Conservation (phyloP, 768 basidiomycete species). For the Favolaschia claudopus region DNA sequence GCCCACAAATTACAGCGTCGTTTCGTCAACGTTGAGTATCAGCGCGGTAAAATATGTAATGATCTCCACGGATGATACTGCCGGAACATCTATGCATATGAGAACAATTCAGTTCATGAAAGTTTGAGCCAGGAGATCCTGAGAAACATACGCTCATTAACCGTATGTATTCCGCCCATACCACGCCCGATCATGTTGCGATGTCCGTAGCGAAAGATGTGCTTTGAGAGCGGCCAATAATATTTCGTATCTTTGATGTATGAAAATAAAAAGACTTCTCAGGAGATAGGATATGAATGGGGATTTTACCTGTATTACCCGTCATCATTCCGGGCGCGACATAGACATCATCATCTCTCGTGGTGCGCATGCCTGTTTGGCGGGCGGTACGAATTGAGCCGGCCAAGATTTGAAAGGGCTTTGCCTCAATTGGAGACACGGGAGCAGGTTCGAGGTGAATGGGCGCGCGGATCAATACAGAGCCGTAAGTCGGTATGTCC, state of each 20-base stretch:
- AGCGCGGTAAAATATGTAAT: conserved; percentile 32
- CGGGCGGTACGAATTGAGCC: conserved; percentile 49
- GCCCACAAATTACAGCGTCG: background rate
- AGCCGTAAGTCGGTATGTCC: conserved; percentile 30
- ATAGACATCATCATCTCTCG: conserved; percentile 3
- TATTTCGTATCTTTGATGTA: conserved; percentile 39
- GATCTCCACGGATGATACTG: conserved; percentile 43
- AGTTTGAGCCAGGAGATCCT: background rate
- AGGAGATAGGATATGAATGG: conserved; percentile 17
- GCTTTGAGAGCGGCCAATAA: conserved; percentile 39
- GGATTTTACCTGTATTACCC: conserved; percentile 39
- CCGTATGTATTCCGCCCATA: conserved; percentile 47
- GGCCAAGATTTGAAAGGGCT: conserved; percentile 42
- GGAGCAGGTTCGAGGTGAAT: conserved; percentile 56
- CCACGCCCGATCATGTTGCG: conserved; percentile 28
- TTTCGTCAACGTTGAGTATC: conserved; percentile 50
- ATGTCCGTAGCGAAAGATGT: conserved; percentile 59
- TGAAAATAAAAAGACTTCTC: background rate
- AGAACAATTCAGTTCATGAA: background rate
- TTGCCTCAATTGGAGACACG: conserved; percentile 37
- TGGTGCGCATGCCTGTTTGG: conserved; percentile 30
- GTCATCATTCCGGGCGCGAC: conserved; percentile 42
- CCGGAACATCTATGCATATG: conserved; percentile 29
- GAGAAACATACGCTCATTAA: conserved; percentile 53
- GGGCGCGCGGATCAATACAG: conserved; percentile 43